phyloP scores from a whole-genome alignment of 176 grass and related monocot genomes.

The Eremochloa ophiuroides region DNA sequence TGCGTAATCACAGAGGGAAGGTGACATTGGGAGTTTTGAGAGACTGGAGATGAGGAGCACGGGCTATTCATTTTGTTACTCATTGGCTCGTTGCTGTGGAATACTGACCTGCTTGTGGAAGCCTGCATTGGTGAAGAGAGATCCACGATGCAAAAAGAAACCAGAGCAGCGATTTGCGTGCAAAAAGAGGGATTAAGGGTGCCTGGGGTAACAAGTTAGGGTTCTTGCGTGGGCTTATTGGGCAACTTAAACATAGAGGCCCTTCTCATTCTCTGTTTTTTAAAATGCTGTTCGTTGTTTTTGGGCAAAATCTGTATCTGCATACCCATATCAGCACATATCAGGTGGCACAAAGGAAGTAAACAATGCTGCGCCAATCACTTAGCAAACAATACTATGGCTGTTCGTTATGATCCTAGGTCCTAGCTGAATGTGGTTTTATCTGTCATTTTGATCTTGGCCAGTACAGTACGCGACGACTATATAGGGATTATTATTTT shows the following conservation, averaged over 20 bases:
- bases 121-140: no score
- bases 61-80: no score
- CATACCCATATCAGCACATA: neutral
- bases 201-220: no score
- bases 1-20: no score
- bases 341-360: neutral
- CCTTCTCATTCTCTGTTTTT: neutral
- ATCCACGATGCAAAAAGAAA: no score
- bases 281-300: neutral
- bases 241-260: neutral
- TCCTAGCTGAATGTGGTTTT: neutral
- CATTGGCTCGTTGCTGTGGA: no score
- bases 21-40: no score
- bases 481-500: neutral
- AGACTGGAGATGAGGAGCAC: no score
- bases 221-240: neutral
- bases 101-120: no score
- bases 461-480: neutral
- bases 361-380: neutral
- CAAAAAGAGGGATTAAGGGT: no score
- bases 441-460: conserved; percentile 4
- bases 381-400: neutral
- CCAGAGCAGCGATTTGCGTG: no score
- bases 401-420: neutral
- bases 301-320: no score